Conservation (phyloP, 1,284 basidiomycete genomes). For the Ustilago shanxiensis region DNA sequence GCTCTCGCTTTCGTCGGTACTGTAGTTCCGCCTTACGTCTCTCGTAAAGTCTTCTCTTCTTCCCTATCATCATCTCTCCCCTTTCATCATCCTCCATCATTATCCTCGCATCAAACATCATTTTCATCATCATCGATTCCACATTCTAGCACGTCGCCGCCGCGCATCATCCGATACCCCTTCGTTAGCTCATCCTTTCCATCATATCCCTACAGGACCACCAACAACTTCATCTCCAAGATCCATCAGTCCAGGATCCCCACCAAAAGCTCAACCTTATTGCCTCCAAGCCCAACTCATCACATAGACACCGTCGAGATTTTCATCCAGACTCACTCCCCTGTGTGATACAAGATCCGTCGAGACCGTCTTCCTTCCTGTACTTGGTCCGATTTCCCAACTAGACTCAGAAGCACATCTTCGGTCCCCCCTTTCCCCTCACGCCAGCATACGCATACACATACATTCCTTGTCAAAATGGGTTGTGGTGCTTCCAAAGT, state of each 20-base stretch:
- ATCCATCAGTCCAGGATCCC: neutral
- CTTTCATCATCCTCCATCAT: neutral
- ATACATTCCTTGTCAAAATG: slow-evolving; percentile 21
- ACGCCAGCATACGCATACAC: neutral
- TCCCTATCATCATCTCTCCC: too few species aligned
- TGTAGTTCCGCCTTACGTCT: neutral
- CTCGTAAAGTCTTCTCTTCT: too few species aligned
- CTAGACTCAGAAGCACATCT: too few species aligned
- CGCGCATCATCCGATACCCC: neutral
- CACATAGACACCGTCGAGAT: neutral
- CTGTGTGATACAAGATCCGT: too few species aligned
- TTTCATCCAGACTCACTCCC: too few species aligned
- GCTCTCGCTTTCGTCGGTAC: neutral
- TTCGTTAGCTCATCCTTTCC: neutral
- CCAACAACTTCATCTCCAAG: neutral
- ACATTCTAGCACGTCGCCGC: neutral
- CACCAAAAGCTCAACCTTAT: slow-evolving; percentile 3
- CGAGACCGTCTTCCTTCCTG: too few species aligned
- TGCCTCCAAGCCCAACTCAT: neutral
- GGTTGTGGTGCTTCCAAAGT: slow-evolving; percentile 62
- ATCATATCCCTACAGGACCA: neutral
- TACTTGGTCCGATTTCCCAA: too few species aligned
- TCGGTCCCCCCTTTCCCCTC: too few species aligned
- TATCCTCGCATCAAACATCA: neutral
- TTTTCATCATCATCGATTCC: neutral